Evolutionary conservation across 2,329 filamentous ascomycete species (phyloP).

Genomic region (Mollisiaceae sp.): DNA sequence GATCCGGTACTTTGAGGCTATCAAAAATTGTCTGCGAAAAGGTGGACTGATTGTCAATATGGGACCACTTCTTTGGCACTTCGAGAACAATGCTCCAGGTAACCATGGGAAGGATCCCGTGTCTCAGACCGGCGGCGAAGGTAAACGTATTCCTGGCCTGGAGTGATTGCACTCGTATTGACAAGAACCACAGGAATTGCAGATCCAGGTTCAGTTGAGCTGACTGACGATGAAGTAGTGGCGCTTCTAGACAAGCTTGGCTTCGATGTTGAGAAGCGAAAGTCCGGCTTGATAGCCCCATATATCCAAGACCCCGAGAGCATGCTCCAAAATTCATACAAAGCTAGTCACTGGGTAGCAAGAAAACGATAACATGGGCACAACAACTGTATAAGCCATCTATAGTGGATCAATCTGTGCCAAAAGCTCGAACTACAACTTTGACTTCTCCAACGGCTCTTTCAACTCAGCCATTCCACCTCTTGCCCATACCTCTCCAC

Average conservation of each 20-base stretch:
- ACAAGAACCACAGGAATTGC: constrained; percentile 66
- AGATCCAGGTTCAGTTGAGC: constrained; percentile 87
- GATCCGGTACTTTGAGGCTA: constrained; percentile 85
- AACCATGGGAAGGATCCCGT: constrained; percentile 59
- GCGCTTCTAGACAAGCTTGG: constrained; percentile 75
- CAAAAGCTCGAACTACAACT: constrained; percentile 26
- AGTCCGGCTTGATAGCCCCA: constrained; percentile 68
- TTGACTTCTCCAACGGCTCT: constrained; percentile 42
- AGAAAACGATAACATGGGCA: constrained; percentile 60
- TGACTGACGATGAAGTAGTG: constrained; percentile 87
- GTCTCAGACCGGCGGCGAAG: constrained; percentile 56
- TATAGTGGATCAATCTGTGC: background rate
- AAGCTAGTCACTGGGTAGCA: constrained; percentile 83
- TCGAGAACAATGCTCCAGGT: constrained; percentile 74
- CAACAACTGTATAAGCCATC: background rate
- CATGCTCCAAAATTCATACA: constrained; percentile 85
- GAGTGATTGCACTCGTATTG: constrained; percentile 1
- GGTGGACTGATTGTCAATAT: constrained; percentile 88
- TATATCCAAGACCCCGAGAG: constrained; percentile 87
- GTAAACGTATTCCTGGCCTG: constrained; percentile 22
- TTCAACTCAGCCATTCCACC: constrained; percentile 49
- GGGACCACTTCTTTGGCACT: constrained; percentile 94
- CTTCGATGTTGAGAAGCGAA: constrained; percentile 72
- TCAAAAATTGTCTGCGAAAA: constrained; percentile 74
- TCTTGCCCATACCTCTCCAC: constrained; percentile 62